phyloP scores from a whole-genome alignment of 768 basidiomycete genomes.

The Phanerodontia chrysosporium region DNA sequence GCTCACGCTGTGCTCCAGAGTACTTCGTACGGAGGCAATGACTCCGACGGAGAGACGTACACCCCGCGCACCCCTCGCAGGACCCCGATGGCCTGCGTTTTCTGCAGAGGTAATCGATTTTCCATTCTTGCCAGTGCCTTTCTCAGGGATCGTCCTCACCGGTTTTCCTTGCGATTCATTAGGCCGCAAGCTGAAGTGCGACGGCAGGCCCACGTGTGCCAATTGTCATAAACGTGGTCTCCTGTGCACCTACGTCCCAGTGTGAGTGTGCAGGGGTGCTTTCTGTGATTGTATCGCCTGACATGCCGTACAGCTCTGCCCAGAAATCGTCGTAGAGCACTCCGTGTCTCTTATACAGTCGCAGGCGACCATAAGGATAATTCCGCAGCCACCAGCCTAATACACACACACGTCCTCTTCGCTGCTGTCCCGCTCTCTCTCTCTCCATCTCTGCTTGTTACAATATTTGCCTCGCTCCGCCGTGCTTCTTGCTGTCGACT shows the following conservation, averaged over 20 bases:
- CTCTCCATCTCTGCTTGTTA: background rate
- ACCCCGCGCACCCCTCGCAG: slow-evolving; percentile 35
- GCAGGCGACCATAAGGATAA: slow-evolving; percentile 3
- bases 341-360: background rate
- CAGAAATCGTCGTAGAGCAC: slow-evolving; percentile 3
- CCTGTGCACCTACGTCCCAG: slow-evolving; percentile 59
- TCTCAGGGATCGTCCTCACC: background rate
- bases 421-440: background rate
- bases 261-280: slow-evolving; percentile 42
- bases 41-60: slow-evolving; percentile 24
- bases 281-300: background rate
- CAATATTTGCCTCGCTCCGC: background rate
- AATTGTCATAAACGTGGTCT: slow-evolving; percentile 61
- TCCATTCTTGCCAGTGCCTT: background rate
- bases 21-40: slow-evolving; percentile 12
- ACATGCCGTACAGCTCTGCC: slow-evolving; percentile 2
- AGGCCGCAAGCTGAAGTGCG: slow-evolving; percentile 75
- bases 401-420: background rate
- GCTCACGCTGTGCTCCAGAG: slow-evolving; percentile 1
- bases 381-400: background rate
- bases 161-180: slow-evolving; percentile 1
- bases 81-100: slow-evolving; percentile 70
- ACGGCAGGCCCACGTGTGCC: slow-evolving; percentile 62
- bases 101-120: slow-evolving; percentile 55
- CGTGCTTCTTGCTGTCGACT: background rate